phyloP scores from a whole-genome alignment of 2,329 filamentous ascomycete genomes.

The Chaetomiaceae sp. region DNA sequence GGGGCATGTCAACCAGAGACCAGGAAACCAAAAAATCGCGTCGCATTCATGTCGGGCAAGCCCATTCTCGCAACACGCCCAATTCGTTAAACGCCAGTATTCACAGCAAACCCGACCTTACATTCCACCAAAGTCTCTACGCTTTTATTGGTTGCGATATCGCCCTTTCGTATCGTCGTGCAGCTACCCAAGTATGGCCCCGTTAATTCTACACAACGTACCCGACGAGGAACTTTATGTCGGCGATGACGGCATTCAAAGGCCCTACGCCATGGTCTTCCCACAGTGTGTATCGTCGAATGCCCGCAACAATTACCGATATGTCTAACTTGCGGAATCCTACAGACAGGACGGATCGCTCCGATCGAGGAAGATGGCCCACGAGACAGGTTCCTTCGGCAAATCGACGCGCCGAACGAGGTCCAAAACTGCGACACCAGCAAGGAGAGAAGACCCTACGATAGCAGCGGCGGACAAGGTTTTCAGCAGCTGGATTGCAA shows the following conservation, averaged over 20 bases:
- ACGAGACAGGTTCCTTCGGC: slow-evolving; percentile 62
- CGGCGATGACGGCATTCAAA: slow-evolving; percentile 60
- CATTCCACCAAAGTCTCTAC: neutral
- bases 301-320: neutral
- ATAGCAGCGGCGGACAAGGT: slow-evolving; percentile 58
- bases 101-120: neutral
- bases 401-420: slow-evolving; percentile 62
- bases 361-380: slow-evolving; percentile 50
- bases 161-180: neutral
- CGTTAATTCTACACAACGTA: slow-evolving; percentile 64
- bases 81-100: neutral
- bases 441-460: slow-evolving; percentile 58
- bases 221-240: slow-evolving; percentile 64
- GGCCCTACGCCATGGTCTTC: slow-evolving; percentile 64
- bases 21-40: slow-evolving; percentile 17
- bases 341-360: slow-evolving; percentile 50
- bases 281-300: slow-evolving; percentile 44
- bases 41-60: slow-evolving; percentile 14
- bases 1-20: neutral
- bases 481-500: slow-evolving; percentile 55
- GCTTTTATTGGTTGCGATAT: neutral
- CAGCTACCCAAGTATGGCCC: slow-evolving; percentile 46
- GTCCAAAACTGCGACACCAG: slow-evolving; percentile 56
- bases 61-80: neutral
- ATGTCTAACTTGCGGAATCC: neutral